Evolutionary conservation across 2,329 filamentous ascomycete genomes (phyloP).

Genomic region (Beauveria bassiana): DNA sequence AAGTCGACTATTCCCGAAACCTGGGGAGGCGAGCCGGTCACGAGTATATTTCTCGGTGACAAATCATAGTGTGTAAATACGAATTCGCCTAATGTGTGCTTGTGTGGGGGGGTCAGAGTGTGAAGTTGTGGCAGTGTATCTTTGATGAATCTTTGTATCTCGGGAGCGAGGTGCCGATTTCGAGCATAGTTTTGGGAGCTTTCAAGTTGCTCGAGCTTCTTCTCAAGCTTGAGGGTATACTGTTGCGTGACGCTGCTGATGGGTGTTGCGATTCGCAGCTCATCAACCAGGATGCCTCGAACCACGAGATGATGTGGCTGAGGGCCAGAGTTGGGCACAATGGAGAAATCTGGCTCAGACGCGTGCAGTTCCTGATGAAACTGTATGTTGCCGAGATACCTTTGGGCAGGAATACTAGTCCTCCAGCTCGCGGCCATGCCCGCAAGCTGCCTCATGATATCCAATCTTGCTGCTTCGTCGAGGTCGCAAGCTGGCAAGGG

Average conservation of each 20-base stretch:
- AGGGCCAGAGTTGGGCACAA: neutral
- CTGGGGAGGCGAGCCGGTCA: constrained; percentile 9
- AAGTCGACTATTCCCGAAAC: constrained; percentile 19
- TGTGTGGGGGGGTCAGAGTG: neutral
- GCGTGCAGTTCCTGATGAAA: neutral
- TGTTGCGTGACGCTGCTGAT: constrained; percentile 11
- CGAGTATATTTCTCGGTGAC: constrained; percentile 17
- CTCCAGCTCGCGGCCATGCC: constrained; percentile 15
- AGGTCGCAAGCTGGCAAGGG: constrained; percentile 12
- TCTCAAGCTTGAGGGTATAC: constrained; percentile 11
- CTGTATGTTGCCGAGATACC: constrained; percentile 14
- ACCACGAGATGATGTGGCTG: neutral
- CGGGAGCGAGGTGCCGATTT: constrained; percentile 4
- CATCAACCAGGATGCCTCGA: constrained; percentile 10
- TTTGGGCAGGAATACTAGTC: constrained; percentile 13
- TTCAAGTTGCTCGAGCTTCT: constrained; percentile 12
- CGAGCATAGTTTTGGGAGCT: neutral
- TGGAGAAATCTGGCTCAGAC: neutral
- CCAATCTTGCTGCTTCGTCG: constrained; percentile 4
- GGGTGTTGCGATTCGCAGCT: constrained; percentile 10
- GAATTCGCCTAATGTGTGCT: neutral
- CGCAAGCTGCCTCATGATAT: constrained; percentile 15
- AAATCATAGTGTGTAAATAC: constrained; percentile 19
- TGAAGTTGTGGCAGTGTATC: constrained; percentile 12
- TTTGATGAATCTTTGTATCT: neutral